These are phyloP conservation scores for Cucurbitaria berberidis DNA, from an alignment of 2,329 filamentous ascomycete genomes.

Conservation along the genomic window DNA sequence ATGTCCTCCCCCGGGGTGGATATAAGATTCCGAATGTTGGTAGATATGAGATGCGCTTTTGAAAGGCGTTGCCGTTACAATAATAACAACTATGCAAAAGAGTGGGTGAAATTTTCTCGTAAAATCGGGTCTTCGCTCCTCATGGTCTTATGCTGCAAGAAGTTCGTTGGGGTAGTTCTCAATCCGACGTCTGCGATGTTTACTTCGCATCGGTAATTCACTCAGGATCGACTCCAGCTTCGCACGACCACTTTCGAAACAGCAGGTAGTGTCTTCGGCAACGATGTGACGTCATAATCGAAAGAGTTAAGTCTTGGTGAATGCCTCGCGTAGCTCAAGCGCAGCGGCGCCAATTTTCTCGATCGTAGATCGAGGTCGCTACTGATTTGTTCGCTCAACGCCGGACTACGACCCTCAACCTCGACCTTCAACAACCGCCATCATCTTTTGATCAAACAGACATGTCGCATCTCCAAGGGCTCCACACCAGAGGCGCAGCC, in stretches of 20 bases:
- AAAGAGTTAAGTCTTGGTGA: neutral
- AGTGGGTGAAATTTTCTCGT: too few species aligned
- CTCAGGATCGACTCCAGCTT: too few species aligned
- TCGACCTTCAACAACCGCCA: neutral
- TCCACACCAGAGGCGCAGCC: neutral
- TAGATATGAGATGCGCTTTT: neutral
- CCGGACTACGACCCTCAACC: neutral
- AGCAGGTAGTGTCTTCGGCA: neutral
- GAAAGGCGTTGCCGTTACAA: too few species aligned
- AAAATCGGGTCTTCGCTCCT: too few species aligned
- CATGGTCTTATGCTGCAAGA: too few species aligned
- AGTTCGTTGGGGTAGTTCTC: too few species aligned
- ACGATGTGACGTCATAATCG: neutral
- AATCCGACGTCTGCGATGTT: too few species aligned
- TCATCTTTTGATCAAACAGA: neutral
- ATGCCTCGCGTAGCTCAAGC: neutral
- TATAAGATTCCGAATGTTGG: neutral
- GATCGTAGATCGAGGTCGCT: too few species aligned
- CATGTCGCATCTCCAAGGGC: neutral
- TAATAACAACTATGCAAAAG: too few species aligned
- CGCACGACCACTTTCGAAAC: neutral
- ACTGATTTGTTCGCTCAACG: neutral
- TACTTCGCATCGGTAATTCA: too few species aligned
- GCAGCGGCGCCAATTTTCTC: neutral
- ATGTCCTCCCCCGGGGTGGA: slow-evolving; percentile 3